A percentile compares a stretch with the other conserved stretches of the same genome.
Evolutionary conservation across 352 stramenopile species (phyloP).

Genomic region (Globisporangium spinosum): DNA sequence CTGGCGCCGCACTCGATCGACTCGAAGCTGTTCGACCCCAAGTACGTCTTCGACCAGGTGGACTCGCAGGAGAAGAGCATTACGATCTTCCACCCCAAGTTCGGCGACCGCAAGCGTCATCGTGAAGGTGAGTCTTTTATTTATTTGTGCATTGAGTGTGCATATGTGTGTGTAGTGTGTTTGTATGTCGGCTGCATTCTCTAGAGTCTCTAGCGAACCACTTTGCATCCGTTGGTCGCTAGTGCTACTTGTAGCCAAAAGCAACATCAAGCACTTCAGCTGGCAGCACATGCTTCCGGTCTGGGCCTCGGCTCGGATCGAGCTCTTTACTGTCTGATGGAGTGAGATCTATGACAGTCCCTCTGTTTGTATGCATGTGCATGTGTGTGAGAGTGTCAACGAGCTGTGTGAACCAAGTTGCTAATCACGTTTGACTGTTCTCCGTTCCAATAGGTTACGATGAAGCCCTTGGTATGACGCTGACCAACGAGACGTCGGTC

Average conservation of each 20-base stretch:
- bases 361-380: slow-evolving; percentile 9
- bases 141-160: slow-evolving; percentile 14
- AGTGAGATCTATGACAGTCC: slow-evolving; percentile 85
- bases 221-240: slow-evolving; percentile 62
- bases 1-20: slow-evolving; percentile 96
- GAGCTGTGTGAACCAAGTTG: background rate
- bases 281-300: slow-evolving; percentile 42
- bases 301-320: slow-evolving; percentile 19
- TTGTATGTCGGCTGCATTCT: slow-evolving; percentile 70
- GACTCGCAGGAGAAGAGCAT: slow-evolving; percentile 86
- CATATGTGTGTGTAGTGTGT: slow-evolving; percentile 29
- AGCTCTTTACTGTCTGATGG: slow-evolving; percentile 52
- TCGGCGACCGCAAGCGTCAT: slow-evolving; percentile 91
- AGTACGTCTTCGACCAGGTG: slow-evolving; percentile 96
- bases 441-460: slow-evolving; percentile 85
- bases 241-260: slow-evolving; percentile 90
- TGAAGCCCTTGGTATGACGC: slow-evolving; percentile 73
- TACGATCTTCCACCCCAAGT: slow-evolving; percentile 98
- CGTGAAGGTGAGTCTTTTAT: slow-evolving; percentile 77
- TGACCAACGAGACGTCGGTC: slow-evolving; percentile 84
- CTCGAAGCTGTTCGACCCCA: slow-evolving; percentile 95
- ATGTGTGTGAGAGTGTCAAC: slow-evolving; percentile 10
- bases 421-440: slow-evolving; percentile 9
- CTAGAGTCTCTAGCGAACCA: slow-evolving; percentile 88
- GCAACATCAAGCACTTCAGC: slow-evolving; percentile 81